These are phyloP conservation scores for Nematocida sp. DNA, from an alignment of 371 early-diverging fungal species.

Conservation along the genomic window DNA sequence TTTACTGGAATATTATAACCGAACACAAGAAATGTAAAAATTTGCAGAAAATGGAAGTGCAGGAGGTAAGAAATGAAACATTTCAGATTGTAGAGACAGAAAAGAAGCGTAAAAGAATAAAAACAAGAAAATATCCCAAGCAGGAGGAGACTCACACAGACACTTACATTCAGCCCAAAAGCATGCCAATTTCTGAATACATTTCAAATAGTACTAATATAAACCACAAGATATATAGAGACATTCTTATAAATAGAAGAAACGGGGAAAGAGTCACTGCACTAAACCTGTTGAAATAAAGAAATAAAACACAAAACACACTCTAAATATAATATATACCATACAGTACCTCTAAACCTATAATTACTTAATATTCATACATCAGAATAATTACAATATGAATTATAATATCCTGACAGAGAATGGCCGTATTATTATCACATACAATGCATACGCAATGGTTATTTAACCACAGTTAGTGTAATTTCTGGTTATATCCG, in stretches of 20 bases:
- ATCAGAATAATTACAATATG: too few species aligned
- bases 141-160: too few species aligned
- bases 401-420: too few species aligned
- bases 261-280: constrained; percentile 37
- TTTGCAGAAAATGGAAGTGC: constrained; percentile 49
- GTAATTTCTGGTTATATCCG: too few species aligned
- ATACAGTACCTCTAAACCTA: too few species aligned
- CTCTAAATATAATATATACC: too few species aligned
- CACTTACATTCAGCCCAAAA: neutral
- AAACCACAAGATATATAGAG: constrained; percentile 40
- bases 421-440: too few species aligned
- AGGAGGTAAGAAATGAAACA: constrained; percentile 43
- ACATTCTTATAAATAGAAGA: constrained; percentile 44
- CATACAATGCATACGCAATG: too few species aligned
- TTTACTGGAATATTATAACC: too few species aligned
- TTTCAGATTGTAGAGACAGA: neutral
- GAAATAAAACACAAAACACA: neutral
- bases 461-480: too few species aligned
- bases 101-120: constrained; percentile 50
- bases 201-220: constrained; percentile 28
- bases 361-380: too few species aligned
- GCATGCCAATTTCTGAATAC: constrained; percentile 1
- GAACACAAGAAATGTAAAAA: constrained; percentile 10
- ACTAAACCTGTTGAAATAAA: constrained; percentile 7
- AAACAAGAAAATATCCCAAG: constrained; percentile 14